Evolutionary conservation across 441 rosid genomes (phyloP).

Genomic region (Gossypium schwendimanii): DNA sequence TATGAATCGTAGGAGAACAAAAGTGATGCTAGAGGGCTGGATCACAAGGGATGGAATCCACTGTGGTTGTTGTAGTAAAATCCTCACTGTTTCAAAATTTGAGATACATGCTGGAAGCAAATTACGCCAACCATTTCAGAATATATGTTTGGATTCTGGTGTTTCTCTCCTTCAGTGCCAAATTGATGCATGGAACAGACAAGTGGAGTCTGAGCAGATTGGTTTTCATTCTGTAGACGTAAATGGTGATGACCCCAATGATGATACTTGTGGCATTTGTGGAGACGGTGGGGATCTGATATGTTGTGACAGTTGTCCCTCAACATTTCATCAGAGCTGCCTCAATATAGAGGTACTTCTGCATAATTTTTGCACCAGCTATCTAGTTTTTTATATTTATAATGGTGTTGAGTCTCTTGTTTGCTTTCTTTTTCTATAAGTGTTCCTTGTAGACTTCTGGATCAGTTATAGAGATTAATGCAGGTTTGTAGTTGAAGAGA

Average conservation of each 20-base stretch:
- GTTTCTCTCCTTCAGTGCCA: constrained; percentile 80
- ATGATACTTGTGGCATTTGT: constrained; percentile 92
- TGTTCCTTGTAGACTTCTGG: neutral
- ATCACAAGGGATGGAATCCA: constrained; percentile 83
- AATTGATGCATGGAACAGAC: constrained; percentile 81
- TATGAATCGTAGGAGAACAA: constrained; percentile 69
- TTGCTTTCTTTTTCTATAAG: neutral
- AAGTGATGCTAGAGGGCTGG: constrained; percentile 92
- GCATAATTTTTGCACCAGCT: neutral
- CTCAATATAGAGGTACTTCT: constrained; percentile 60
- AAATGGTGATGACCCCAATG: constrained; percentile 88
- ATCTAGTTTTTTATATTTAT: neutral
- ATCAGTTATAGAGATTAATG: constrained; percentile 8
- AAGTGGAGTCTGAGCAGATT: constrained; percentile 41
- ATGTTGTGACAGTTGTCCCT: constrained; percentile 96
- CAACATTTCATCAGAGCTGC: constrained; percentile 93
- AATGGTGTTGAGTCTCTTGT: neutral
- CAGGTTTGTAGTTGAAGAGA: neutral
- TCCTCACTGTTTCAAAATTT: constrained; percentile 73
- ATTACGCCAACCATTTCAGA: constrained; percentile 77
- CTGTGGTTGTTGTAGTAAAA: constrained; percentile 94
- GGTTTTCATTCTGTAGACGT: constrained; percentile 50
- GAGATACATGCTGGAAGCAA: constrained; percentile 99
- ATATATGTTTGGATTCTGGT: constrained; percentile 84
- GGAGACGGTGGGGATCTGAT: constrained; percentile 98